phyloP scores from a whole-genome alignment of 768 basidiomycete genomes.

The Amanita rimosa region DNA sequence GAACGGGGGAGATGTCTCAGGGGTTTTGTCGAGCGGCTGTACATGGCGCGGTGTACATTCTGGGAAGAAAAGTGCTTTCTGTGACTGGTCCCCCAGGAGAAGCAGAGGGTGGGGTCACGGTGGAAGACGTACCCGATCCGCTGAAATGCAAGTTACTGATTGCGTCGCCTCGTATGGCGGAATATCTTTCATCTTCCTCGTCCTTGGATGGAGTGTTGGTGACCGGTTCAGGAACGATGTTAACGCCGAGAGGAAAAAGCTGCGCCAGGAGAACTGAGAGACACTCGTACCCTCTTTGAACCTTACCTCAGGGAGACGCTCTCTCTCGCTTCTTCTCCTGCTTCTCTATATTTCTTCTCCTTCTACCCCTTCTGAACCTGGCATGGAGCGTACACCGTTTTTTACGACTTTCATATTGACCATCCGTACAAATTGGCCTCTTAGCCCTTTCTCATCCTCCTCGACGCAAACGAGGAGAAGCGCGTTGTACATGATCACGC shows the following conservation, averaged over 20 bases:
- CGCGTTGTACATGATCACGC: conserved; percentile 7
- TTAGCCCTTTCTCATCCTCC: conserved; percentile 1
- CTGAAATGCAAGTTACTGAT: conserved; percentile 47
- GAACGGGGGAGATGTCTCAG: conserved; percentile 84
- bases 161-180: conserved; percentile 31
- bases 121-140: conserved; percentile 52
- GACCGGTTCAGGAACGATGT: conserved; percentile 64
- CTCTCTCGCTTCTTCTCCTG: conserved; percentile 10
- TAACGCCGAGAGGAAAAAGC: conserved; percentile 66
- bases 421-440: conserved; percentile 14
- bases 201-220: conserved; percentile 31
- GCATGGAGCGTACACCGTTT: conserved; percentile 21
- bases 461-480: conserved; percentile 3
- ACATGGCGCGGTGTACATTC: conserved; percentile 59
- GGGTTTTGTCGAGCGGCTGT: conserved; percentile 90
- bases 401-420: conserved; percentile 52
- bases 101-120: conserved; percentile 18
- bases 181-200: conserved; percentile 11
- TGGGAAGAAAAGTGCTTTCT: conserved; percentile 37
- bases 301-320: conserved; percentile 50
- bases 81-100: conserved; percentile 8
- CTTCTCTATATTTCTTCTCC: too few relatives aligned
- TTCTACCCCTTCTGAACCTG: background rate
- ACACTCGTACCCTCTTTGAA: conserved; percentile 29
- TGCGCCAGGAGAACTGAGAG: conserved; percentile 10